Percentiles rank a stretch among this genome's conserved stretches.
Evolutionary conservation across 257 asterid species (phyloP).

Genomic region (Cinchona pubescens): DNA sequence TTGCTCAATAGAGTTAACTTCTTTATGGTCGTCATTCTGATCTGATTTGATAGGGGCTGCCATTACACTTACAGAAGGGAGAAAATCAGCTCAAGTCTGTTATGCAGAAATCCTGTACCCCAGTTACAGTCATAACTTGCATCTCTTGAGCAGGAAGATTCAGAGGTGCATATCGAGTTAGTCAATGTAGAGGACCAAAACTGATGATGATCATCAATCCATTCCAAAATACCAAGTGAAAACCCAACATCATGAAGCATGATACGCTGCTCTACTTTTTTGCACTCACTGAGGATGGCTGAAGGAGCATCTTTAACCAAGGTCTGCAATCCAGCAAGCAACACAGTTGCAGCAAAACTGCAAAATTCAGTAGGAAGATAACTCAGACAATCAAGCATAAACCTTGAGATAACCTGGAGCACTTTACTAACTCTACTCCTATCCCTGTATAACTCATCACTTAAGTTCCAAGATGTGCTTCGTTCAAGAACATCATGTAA

Average conservation of each 20-base stretch:
- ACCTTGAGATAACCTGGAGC: constrained; percentile 47
- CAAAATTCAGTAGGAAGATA: constrained; percentile 83
- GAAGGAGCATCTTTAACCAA: constrained; percentile 68
- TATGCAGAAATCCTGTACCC: constrained; percentile 28
- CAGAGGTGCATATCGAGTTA: constrained; percentile 29
- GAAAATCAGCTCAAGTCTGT: constrained; percentile 12
- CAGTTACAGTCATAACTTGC: constrained; percentile 25
- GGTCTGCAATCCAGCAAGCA: constrained; percentile 73
- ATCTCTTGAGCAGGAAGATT: constrained; percentile 39
- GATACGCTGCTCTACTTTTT: constrained; percentile 55
- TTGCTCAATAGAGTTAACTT: constrained; percentile 23
- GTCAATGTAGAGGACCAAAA: constrained; percentile 38
- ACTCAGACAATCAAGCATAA: constrained; percentile 74
- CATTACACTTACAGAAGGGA: constrained; percentile 25
- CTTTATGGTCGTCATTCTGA: constrained; percentile 20
- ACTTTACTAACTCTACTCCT: constrained; percentile 30
- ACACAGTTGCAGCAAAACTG: constrained; percentile 68
- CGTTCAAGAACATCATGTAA: constrained; percentile 26
- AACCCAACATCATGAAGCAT: constrained; percentile 91
- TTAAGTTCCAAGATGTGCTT: constrained; percentile 24
- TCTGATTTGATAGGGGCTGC: constrained; percentile 26
- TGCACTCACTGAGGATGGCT: constrained; percentile 69
- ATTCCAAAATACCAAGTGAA: constrained; percentile 77
- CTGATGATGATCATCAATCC: constrained; percentile 68
- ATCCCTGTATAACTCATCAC: constrained; percentile 28